phyloP scores from a whole-genome alignment of 192 early-diverging fungal genomes.

The Podila clonocystis region DNA sequence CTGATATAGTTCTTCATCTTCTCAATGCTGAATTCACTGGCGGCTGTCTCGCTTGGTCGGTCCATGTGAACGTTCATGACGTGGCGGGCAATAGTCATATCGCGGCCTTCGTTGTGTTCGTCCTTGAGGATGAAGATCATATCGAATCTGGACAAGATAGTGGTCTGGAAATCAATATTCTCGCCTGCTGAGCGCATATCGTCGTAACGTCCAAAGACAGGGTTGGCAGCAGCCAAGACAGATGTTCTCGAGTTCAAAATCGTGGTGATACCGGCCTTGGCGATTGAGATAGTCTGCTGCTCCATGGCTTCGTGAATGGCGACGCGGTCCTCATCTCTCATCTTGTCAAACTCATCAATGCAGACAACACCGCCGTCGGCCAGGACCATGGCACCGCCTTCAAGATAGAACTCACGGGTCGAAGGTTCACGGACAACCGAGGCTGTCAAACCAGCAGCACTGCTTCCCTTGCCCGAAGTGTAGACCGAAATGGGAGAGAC shows the following conservation, averaged over 20 bases:
- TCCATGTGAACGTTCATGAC: conserved; percentile 96
- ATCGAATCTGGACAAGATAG: conserved; percentile 99
- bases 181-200: conserved; percentile 98
- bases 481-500: conserved; percentile 98
- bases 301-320: conserved; percentile 99
- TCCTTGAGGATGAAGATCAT: conserved; percentile 99
- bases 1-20: conserved; percentile 97
- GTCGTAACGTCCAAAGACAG: conserved; percentile 98
- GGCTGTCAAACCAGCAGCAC: conserved; percentile 98
- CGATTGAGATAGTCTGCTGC: conserved; percentile 99
- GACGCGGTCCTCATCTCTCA: conserved; percentile 99
- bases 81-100: conserved; percentile 95
- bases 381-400: conserved; percentile 99
- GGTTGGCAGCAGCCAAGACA: conserved; percentile 98
- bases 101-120: conserved; percentile 93
- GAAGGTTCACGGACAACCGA: conserved; percentile 94
- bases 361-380: conserved; percentile 99
- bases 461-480: conserved; percentile 98
- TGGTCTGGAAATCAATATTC: conserved; percentile 99
- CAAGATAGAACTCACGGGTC: conserved; percentile 95
- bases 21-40: conserved; percentile 89
- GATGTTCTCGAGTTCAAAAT: conserved; percentile 97
- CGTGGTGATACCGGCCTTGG: conserved; percentile 99
- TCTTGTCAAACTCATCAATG: conserved; percentile 99
- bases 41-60: conserved; percentile 69